Conservation (phyloP, 1,139 yeast genomes). For the Pneumocystis sp. region DNA sequence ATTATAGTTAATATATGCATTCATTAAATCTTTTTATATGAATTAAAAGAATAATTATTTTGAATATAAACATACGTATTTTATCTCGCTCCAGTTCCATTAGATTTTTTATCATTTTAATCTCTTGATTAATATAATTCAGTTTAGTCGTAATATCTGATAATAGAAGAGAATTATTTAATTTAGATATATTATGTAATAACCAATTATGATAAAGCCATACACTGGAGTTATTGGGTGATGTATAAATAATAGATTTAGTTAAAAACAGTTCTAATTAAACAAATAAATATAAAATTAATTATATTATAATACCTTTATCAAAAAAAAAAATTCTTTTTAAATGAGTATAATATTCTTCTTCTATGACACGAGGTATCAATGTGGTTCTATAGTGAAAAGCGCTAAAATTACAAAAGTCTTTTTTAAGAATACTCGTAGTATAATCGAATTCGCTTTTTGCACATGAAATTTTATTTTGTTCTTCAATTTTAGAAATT, state of each 20-base stretch:
- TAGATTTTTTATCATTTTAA: slow-evolving; percentile 23
- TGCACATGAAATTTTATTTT: slow-evolving; percentile 21
- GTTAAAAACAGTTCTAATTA: slow-evolving; percentile 48
- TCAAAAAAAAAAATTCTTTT: slow-evolving; percentile 1
- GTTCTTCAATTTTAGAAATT: slow-evolving; percentile 37
- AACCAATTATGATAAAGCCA: slow-evolving; percentile 88
- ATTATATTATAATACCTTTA: background rate
- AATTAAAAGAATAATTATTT: background rate
- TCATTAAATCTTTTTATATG: slow-evolving; percentile 16
- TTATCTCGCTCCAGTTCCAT: slow-evolving; percentile 28
- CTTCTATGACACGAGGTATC: slow-evolving; percentile 37
- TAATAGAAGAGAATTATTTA: slow-evolving; percentile 19
- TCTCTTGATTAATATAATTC: slow-evolving; percentile 21
- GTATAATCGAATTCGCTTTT: slow-evolving; percentile 61
- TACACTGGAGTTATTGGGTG: slow-evolving; percentile 83
- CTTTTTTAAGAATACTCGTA: slow-evolving; percentile 57
- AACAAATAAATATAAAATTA: slow-evolving; percentile 20
- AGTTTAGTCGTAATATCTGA: slow-evolving; percentile 15
- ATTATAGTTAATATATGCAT: slow-evolving; percentile 21
- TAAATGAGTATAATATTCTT: slow-evolving; percentile 12
- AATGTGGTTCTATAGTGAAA: slow-evolving; percentile 83
- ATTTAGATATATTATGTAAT: slow-evolving; percentile 39
- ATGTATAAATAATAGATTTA: slow-evolving; percentile 78
- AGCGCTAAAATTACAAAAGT: slow-evolving; percentile 86
- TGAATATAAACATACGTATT: slow-evolving; percentile 20